Conservation (phyloP, 208 protist genomes). For the Porcisia deanei region DNA sequence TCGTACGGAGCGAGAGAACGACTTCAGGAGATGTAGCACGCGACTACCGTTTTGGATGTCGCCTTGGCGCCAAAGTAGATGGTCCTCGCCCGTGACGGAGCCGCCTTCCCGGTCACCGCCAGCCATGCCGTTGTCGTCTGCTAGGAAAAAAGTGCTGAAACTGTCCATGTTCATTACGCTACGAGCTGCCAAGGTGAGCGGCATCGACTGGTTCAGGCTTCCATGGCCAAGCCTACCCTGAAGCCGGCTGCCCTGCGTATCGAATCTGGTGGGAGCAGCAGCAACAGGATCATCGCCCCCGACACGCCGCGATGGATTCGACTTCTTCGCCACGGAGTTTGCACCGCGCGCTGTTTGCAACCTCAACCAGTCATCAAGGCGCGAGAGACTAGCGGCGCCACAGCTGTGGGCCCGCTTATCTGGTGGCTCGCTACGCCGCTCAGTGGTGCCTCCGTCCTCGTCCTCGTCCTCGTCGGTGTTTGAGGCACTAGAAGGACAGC, state of each 20-base stretch:
- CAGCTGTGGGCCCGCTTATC: not conserved
- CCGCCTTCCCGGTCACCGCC: not conserved
- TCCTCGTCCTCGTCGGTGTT: not conserved
- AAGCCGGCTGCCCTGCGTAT: not conserved
- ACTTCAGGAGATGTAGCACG: not conserved
- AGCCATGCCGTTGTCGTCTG: slow-evolving; percentile 12
- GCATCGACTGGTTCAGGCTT: not conserved
- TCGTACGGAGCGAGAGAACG: not conserved
- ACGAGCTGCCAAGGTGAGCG: slow-evolving; percentile 18
- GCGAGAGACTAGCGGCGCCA: not conserved
- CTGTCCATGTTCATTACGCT: slow-evolving; percentile 53
- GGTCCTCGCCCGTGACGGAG: not conserved
- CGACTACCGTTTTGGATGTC: not conserved
- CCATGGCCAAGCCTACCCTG: not conserved
- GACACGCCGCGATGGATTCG: not conserved
- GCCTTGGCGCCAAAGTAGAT: not conserved
- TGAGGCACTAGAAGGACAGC: not conserved
- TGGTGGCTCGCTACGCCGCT: not conserved
- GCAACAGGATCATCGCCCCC: not conserved
- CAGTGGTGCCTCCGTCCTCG: not conserved
- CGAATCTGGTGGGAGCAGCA: not conserved
- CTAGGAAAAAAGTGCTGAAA: slow-evolving; percentile 55
- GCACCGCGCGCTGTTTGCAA: not conserved
- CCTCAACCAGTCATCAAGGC: not conserved
- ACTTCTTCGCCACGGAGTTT: not conserved